Evolutionary conservation across 306 rosid species (phyloP), one percentile per base, ranked within the genome.

Genomic region (Cicer judaicum): DNA sequence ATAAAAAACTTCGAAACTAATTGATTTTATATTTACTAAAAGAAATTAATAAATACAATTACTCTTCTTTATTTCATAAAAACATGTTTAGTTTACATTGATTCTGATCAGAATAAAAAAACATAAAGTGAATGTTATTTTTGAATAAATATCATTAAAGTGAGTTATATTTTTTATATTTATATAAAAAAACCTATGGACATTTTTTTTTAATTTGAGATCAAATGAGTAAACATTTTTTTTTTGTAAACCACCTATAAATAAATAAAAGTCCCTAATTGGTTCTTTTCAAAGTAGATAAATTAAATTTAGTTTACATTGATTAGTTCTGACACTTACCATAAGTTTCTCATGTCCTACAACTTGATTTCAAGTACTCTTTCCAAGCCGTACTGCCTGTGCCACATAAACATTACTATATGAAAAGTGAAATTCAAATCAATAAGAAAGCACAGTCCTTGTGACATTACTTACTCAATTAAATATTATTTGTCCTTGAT

Each of bases 271-370:
- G 34, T 73, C 68, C 63, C 42, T 18, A 53, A 44, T 59, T 64
- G 67, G 54, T 74, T 64, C 13, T 40, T 56, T 8, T 41, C 55
- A 41, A 57, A 52, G 47, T 10, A 56, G 46, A 80, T 36, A 15
- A 53, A 39, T 29, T 14, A 36, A 64, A 70, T 80, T 80, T 16
- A 78, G 47, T 54, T 84, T 21, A 4, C n/a, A 65, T 59, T 73
- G 53, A 40, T 50, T 14, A n/a, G 24, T 63, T 68, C 76, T 57
- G 83, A 72, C 74, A 73, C 79, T 54, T 65, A 41, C 44, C 83
- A 76, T 80, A 47, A 62, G 16, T 78, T 71, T 61, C 52, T 79
- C 79, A 81, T 76, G 81, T 38, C 49, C 76, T 54, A 64, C 78
- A 29, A 29, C 4, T 63, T 63, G 52, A 83, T 73, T 60, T 59